Conservation (phyloP, 2,329 filamentous ascomycete species). For the Neopestalotiopsis sp. region DNA sequence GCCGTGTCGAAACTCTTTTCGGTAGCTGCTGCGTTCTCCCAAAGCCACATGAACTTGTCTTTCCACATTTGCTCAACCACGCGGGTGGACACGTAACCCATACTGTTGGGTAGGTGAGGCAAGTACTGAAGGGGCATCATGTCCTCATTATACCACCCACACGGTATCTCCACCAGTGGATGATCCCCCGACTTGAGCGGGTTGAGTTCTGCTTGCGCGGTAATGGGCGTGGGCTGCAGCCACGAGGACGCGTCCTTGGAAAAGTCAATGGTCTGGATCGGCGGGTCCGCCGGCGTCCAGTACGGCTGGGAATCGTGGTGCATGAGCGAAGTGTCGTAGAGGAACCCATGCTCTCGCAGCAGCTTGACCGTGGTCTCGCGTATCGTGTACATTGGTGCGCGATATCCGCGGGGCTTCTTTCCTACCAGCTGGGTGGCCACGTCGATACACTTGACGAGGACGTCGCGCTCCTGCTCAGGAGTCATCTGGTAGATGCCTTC, state of each 20-base stretch:
- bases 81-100: constrained; percentile 62
- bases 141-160: constrained; percentile 7
- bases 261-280: background rate
- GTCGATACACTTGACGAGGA: constrained; percentile 3
- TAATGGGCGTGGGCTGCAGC: background rate
- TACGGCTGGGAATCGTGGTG: constrained; percentile 10
- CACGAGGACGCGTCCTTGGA: background rate
- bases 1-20: background rate
- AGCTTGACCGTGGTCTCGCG: constrained; percentile 8
- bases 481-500: constrained; percentile 10
- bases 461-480: background rate
- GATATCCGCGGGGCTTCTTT: background rate
- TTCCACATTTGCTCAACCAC: constrained; percentile 66
- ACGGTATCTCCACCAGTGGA: constrained; percentile 1
- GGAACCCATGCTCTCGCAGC: constrained; percentile 2
- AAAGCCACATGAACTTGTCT: constrained; percentile 63
- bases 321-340: constrained; percentile 1
- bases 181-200: background rate
- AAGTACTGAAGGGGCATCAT: constrained; percentile 3
- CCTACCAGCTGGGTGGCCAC: background rate
- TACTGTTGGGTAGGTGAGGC: constrained; percentile 53
- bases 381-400: constrained; percentile 4
- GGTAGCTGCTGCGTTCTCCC: constrained; percentile 30
- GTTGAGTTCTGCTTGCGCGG: background rate
- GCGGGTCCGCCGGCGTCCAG: background rate